Conservation (phyloP, 1,139 yeast genomes). For the Diutina neorugosa region DNA sequence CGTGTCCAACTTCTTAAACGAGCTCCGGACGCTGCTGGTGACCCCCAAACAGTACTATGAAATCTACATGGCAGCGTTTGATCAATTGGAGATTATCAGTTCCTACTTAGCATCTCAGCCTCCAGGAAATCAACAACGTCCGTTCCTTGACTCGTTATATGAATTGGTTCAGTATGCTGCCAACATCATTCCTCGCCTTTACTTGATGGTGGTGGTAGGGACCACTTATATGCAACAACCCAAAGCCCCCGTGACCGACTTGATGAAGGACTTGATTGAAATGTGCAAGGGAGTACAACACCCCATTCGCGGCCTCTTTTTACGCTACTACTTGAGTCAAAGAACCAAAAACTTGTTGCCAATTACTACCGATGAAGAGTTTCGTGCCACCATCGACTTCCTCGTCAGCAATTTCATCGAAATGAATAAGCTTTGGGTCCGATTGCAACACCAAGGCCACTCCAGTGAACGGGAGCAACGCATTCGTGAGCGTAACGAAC, state of each 20-base stretch:
- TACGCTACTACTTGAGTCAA: conserved; percentile 82
- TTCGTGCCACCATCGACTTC: conserved; percentile 58
- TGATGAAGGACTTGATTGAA: conserved; percentile 92
- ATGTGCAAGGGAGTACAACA: conserved; percentile 98
- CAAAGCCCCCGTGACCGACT: conserved; percentile 74
- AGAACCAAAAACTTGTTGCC: conserved; percentile 67
- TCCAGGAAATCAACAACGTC: conserved; percentile 11
- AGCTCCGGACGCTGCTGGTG: conserved; percentile 62
- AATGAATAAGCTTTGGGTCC: conserved; percentile 96
- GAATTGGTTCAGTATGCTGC: conserved; percentile 95
- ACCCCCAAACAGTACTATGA: conserved; percentile 93
- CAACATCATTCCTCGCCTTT: conserved; percentile 81
- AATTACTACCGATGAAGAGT: conserved; percentile 27
- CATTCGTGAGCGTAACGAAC: conserved; percentile 70
- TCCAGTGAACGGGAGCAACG: conserved; percentile 71
- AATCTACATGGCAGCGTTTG: conserved; percentile 74
- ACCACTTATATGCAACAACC: conserved; percentile 72
- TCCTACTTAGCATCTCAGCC: conserved; percentile 56
- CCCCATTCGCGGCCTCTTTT: conserved; percentile 80
- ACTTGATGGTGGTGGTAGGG: conserved; percentile 92
- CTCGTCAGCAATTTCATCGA: conserved; percentile 82
- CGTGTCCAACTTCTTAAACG: conserved; percentile 73
- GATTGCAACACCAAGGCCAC: conserved; percentile 93
- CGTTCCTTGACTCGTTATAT: conserved; percentile 76
- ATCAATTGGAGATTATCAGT: conserved; percentile 63